phyloP scores from a whole-genome alignment of 2,329 filamentous ascomycete species.

The Orbilia brochopaga region DNA sequence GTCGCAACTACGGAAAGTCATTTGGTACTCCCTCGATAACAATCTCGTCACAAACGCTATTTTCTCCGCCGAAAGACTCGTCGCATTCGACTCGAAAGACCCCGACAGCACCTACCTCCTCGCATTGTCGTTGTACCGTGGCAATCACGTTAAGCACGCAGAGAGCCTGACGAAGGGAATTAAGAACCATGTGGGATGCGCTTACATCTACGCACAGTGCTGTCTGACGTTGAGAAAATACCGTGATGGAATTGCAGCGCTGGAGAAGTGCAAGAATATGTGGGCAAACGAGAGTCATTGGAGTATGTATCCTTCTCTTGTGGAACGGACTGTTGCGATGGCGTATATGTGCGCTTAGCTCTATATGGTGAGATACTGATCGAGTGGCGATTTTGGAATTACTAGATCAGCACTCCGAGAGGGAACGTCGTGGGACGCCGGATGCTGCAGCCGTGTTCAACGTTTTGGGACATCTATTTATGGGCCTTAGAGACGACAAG shows the following conservation, averaged over 20 bases:
- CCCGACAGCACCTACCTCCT: slow-evolving; percentile 82
- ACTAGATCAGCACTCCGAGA: slow-evolving; percentile 74
- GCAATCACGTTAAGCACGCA: slow-evolving; percentile 82
- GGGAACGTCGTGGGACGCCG: slow-evolving; percentile 73
- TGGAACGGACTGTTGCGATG: not conserved
- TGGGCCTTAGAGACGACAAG: slow-evolving; percentile 77
- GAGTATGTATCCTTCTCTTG: slow-evolving; percentile 64
- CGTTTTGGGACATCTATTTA: slow-evolving; percentile 84
- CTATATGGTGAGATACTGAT: slow-evolving; percentile 4
- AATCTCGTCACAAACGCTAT: slow-evolving; percentile 86
- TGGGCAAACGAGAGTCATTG: slow-evolving; percentile 79
- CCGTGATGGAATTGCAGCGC: slow-evolving; percentile 78
- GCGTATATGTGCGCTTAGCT: not conserved
- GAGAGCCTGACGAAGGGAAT: slow-evolving; percentile 80
- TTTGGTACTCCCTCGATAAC: slow-evolving; percentile 84
- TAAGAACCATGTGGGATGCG: slow-evolving; percentile 82
- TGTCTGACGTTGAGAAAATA: slow-evolving; percentile 77
- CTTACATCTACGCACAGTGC: slow-evolving; percentile 88
- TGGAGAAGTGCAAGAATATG: slow-evolving; percentile 79
- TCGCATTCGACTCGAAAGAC: slow-evolving; percentile 80
- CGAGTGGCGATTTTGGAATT: not conserved
- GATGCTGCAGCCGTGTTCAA: slow-evolving; percentile 85
- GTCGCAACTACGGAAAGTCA: slow-evolving; percentile 68
- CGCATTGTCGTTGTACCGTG: slow-evolving; percentile 80
- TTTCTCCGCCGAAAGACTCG: slow-evolving; percentile 86